Evolutionary conservation across 495 filamentous ascomycete genomes (phyloP), one percentile per base, ranked within the genome.

Genomic region (Clavariopsis aquatica): DNA sequence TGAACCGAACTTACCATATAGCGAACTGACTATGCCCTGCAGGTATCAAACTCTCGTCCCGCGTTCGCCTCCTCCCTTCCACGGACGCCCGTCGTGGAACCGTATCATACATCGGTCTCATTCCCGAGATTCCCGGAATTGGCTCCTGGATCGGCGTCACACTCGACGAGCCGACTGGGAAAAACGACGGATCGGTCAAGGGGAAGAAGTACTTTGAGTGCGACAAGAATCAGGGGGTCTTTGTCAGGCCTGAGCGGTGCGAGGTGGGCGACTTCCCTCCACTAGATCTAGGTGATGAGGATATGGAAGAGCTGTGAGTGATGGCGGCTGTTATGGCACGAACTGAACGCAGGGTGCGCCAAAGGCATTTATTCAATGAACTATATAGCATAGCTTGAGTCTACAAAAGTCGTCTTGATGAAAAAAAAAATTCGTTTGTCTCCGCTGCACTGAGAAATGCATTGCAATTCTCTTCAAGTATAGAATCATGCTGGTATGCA

Each of bases 161-260:
- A 69, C 80, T 95, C 47, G 91, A 96, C 72, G 91, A 96, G 75
- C 91, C 91, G 4, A 85, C 85, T 34, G 92, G 92, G 29, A 94
- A 90, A 79, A 97, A 97, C 69, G 91, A 97, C 73, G 92, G 92
- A 19, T 90, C 87, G 69, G 82, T 95, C 45, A 82, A 81, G n/a
- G 89, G 88, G 27, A 85, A 83, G 61, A 79, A 86, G 51, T 95
- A 94, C 77, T 97, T 95, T 78, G 76, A 80, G 31, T 86, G 84
- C 62, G 82, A 82, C n/a, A 79, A 80, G 29, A 93, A 94, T 73
- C 83, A 81, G 55, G 93, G 93, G 15, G 87, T 90, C 26, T 96
- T 96, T 74, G 91, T 97, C 10, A 83, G 92, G 73, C 89, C 94
- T 29, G 94, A 96, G 68, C 83, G 92, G 72, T 85, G 96, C 8